These are phyloP conservation scores for Lachnellula arida DNA, from an alignment of 2,329 filamentous ascomycete genomes.

Conservation along the genomic window DNA sequence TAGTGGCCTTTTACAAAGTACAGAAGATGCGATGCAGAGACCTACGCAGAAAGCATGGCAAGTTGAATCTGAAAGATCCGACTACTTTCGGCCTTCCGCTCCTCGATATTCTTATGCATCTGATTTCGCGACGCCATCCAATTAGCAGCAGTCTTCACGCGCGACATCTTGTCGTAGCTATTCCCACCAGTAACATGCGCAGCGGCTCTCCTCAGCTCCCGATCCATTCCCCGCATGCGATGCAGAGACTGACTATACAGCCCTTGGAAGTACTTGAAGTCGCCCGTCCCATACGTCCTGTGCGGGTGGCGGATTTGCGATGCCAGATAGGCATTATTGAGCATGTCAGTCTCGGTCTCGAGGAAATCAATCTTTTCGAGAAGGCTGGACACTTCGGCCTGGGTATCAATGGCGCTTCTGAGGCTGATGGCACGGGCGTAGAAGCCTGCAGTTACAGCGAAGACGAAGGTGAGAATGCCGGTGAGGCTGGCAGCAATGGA, in stretches of 20 bases:
- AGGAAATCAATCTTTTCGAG: constrained; percentile 21
- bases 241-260: constrained; percentile 16
- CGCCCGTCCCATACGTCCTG: constrained; percentile 15
- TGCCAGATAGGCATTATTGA: constrained; percentile 20
- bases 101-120: constrained; percentile 19
- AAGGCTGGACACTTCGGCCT: constrained; percentile 17
- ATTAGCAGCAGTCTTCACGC: constrained; percentile 16
- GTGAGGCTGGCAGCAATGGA: constrained; percentile 17
- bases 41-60: constrained; percentile 21
- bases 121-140: constrained; percentile 19
- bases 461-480: constrained; percentile 20
- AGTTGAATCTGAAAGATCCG: constrained; percentile 22
- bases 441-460: constrained; percentile 17
- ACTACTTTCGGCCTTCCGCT: constrained; percentile 17
- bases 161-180: constrained; percentile 17
- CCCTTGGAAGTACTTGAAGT: constrained; percentile 21
- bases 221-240: constrained; percentile 16
- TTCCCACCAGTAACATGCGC: constrained; percentile 12
- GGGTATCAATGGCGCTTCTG: constrained; percentile 20
- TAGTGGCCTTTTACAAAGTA: background rate
- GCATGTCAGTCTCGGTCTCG: constrained; percentile 20
- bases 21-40: background rate
- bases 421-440: constrained; percentile 17
- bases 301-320: constrained; percentile 19
- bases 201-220: constrained; percentile 10